Base-by-base conservation (phyloP, 331 rosid species). In the Phaseolus coccineus region DNA sequence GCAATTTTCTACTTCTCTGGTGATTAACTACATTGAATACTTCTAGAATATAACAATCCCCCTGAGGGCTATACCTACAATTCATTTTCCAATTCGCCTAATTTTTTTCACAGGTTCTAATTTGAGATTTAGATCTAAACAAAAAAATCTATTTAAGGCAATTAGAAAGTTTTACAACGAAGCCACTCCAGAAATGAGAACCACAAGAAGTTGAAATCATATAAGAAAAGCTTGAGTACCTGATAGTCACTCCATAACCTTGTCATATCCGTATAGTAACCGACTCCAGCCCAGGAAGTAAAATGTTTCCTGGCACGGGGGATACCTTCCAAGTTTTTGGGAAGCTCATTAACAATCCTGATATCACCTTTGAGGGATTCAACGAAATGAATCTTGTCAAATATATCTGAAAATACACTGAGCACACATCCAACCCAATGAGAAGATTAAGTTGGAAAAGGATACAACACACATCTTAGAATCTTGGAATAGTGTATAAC, bases 291-390 rank as follows among this genome's bases (percentile, higher is more conserved):
- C 97, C 96, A 92, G 67, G 94, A 89, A 73, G 92, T 85, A 74
- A 94, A 94, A 90, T 94, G 98, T 87, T 94, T 94, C 86, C 97
- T 86, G 68, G 96, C 97, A 79, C 86, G 88, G 51, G 93, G 94
- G 28, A 77, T 82, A 81, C 77, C 83, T 89, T 88, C 97, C 86
- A 92, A 78, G 42, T 64, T 86, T 82, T 84, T 87, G 30, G 98
- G 96, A 70, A 94, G 94, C 78, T 92, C 91, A 84, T 77, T 86
- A 76, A 92, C 85, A 75, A 94, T 84, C 79, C 76, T 87, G 79
- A 94, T 73, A 79, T 94, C 96, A 77, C 89, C 84, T 87, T 76
- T 82, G 59, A 94, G 86, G 85, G 89, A 87, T 71, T 92, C 84
- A 62, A 94, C 89, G 84, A 94, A 94, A 87, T 94, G 94, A 83